phyloP scores from a whole-genome alignment of 1,139 yeast genomes.

The Nakaseomyces sp. region DNA sequence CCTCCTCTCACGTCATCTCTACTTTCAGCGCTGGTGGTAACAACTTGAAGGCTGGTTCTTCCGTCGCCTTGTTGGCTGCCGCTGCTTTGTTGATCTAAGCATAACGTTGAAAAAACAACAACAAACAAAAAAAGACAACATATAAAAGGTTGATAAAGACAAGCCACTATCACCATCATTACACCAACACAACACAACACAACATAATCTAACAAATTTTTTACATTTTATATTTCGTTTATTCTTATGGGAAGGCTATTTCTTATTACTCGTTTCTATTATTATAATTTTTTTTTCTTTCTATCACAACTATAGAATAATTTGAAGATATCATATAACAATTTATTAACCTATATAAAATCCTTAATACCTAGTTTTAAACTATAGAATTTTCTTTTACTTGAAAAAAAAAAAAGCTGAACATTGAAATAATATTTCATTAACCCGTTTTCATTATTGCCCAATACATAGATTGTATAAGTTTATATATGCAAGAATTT shows the following conservation, averaged over 20 bases:
- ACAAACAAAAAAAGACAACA: background rate
- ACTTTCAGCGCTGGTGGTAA: constrained; percentile 28
- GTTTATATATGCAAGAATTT: too few relatives aligned
- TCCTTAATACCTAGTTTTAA: background rate
- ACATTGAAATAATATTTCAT: background rate
- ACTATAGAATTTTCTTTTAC: background rate
- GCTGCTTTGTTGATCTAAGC: constrained; percentile 30
- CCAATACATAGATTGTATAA: too few relatives aligned
- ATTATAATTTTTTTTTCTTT: background rate
- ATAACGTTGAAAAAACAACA: background rate
- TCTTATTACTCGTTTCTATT: constrained; percentile 1
- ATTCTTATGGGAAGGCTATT: background rate
- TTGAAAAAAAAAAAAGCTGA: background rate
- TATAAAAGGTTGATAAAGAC: background rate
- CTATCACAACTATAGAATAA: background rate
- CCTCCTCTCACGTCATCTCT: constrained; percentile 12
- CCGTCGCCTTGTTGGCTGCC: constrained; percentile 30
- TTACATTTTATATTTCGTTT: background rate
- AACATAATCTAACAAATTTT: background rate
- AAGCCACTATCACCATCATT: too few relatives aligned
- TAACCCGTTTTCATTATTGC: too few relatives aligned
- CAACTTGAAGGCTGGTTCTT: constrained; percentile 23
- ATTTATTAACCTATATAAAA: background rate
- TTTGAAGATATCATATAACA: background rate
- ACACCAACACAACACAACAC: too few relatives aligned